These are phyloP conservation scores for Ramaria rubella DNA, from an alignment of 768 basidiomycete species.

Conservation along the genomic window DNA sequence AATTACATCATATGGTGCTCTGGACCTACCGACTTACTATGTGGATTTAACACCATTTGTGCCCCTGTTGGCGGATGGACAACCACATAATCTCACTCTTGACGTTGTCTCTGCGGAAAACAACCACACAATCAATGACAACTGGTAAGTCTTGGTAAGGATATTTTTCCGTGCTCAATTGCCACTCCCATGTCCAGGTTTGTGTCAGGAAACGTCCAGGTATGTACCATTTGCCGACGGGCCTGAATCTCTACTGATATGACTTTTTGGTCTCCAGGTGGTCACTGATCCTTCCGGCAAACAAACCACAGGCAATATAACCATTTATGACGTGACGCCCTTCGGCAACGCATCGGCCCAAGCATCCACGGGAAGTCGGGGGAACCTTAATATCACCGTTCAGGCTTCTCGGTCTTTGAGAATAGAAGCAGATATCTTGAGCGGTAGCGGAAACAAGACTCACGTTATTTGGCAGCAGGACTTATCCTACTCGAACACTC, in stretches of 20 bases:
- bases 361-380: slow-evolving; percentile 34
- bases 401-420: slow-evolving; percentile 48
- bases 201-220: slow-evolving; percentile 60
- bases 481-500: slow-evolving; percentile 53
- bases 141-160: slow-evolving; percentile 42
- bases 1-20: slow-evolving; percentile 68
- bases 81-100: slow-evolving; percentile 64
- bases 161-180: neutral
- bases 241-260: neutral
- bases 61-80: slow-evolving; percentile 58
- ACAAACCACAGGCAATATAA: slow-evolving; percentile 66
- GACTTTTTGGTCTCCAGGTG: slow-evolving; percentile 26
- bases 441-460: slow-evolving; percentile 53
- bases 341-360: slow-evolving; percentile 48
- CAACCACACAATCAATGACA: slow-evolving; percentile 58
- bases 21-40: slow-evolving; percentile 73
- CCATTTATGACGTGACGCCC: slow-evolving; percentile 46
- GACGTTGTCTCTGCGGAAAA: slow-evolving; percentile 67
- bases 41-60: slow-evolving; percentile 74
- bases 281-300: slow-evolving; percentile 54
- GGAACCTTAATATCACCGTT: slow-evolving; percentile 56
- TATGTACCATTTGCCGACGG: neutral
- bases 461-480: slow-evolving; percentile 57
- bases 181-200: slow-evolving; percentile 24
- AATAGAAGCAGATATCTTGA: slow-evolving; percentile 55